These are phyloP conservation scores for Arxiozyma heterogenica DNA, from an alignment of 1,139 yeast genomes.

Conservation along the genomic window DNA sequence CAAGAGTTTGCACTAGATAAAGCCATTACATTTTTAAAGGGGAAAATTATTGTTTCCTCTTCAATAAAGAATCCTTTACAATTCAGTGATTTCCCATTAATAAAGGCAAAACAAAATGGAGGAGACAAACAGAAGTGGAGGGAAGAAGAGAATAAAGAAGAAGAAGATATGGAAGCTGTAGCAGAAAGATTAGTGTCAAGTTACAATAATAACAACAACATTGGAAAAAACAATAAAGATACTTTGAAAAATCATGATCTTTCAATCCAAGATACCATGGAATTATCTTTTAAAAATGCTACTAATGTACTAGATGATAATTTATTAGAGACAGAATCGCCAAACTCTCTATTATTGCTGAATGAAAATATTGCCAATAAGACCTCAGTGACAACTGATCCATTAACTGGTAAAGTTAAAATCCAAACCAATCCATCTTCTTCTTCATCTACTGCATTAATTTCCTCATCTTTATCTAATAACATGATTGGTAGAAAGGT, in stretches of 20 bases:
- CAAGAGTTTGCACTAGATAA: constrained; percentile 80
- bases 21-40: constrained; percentile 60
- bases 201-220: neutral
- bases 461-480: neutral
- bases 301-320: constrained; percentile 21
- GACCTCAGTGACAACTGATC: neutral
- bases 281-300: constrained; percentile 3
- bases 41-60: constrained; percentile 45
- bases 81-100: constrained; percentile 19
- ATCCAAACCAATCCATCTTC: constrained; percentile 1
- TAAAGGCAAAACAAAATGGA: constrained; percentile 6
- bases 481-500: neutral
- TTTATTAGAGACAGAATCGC: constrained; percentile 20
- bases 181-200: neutral
- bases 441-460: neutral
- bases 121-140: neutral
- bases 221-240: neutral
- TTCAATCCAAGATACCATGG: constrained; percentile 1
- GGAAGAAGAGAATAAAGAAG: constrained; percentile 3
- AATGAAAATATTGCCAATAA: constrained; percentile 9
- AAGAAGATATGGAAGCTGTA: neutral
- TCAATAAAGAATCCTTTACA: constrained; percentile 27
- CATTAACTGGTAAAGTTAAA: constrained; percentile 1
- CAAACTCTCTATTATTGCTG: constrained; percentile 16
- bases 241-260: neutral